phyloP scores from a whole-genome alignment of 345 rosid species.

The Dipteronia dyeriana region DNA sequence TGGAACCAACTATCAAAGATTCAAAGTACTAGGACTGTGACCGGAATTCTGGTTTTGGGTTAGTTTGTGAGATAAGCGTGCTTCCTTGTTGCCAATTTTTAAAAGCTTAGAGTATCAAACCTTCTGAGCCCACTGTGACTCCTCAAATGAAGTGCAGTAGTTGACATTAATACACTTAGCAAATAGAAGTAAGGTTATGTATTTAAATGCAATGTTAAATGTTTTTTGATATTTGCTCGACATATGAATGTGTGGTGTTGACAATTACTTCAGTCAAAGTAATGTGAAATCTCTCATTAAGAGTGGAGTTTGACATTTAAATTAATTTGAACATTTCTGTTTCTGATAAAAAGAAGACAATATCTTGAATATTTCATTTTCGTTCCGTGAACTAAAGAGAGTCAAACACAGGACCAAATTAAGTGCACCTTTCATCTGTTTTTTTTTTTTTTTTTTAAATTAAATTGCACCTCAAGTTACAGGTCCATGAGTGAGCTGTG shows the following conservation, averaged over 20 bases:
- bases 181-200: not conserved
- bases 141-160: not conserved
- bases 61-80: not conserved
- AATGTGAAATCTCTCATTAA: not conserved
- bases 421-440: too few relatives aligned
- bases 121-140: not conserved
- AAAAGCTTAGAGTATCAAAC: not conserved
- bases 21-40: not conserved
- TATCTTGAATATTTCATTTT: too few relatives aligned
- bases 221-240: not conserved
- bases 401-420: not conserved
- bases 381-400: not conserved
- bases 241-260: not conserved
- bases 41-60: not conserved
- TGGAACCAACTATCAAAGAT: not conserved
- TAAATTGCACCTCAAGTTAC: not conserved
- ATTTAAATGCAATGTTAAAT: not conserved
- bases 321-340: not conserved
- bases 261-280: not conserved
- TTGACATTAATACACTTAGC: not conserved
- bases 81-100: not conserved
- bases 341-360: too few relatives aligned
- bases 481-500: not conserved
- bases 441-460: too few relatives aligned
- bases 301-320: not conserved